Evolutionary conservation across 2,329 filamentous ascomycete genomes (phyloP).

Genomic region (Colletotrichum gigasporum): DNA sequence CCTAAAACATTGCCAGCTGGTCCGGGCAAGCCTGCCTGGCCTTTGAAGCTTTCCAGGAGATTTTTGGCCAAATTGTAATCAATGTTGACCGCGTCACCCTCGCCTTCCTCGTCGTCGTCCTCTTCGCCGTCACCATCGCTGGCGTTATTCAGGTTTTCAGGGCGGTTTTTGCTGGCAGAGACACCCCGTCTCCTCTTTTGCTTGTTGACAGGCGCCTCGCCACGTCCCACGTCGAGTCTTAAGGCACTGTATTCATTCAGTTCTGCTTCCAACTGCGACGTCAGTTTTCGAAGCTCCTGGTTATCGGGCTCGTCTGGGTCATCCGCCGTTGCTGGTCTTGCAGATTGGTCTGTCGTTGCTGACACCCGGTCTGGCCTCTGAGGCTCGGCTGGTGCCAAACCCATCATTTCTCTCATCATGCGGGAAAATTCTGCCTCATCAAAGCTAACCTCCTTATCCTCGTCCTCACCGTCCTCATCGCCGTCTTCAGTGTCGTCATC

Average conservation of each 20-base stretch:
- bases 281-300: slow-evolving; percentile 71
- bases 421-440: slow-evolving; percentile 85
- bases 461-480: slow-evolving; percentile 67
- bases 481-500: slow-evolving; percentile 61
- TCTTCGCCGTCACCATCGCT: slow-evolving; percentile 41
- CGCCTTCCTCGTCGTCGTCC: slow-evolving; percentile 60
- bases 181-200: slow-evolving; percentile 14
- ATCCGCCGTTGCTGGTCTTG: slow-evolving; percentile 34
- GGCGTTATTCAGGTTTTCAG: background rate
- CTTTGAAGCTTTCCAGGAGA: slow-evolving; percentile 90
- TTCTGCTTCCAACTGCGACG: slow-evolving; percentile 77
- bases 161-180: too few relatives aligned
- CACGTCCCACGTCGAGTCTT: slow-evolving; percentile 54
- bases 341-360: slow-evolving; percentile 3
- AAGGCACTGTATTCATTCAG: slow-evolving; percentile 75
- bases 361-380: slow-evolving; percentile 17
- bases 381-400: slow-evolving; percentile 53
- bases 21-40: slow-evolving; percentile 85
- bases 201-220: slow-evolving; percentile 38
- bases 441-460: slow-evolving; percentile 81
- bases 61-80: slow-evolving; percentile 92
- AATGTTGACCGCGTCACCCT: slow-evolving; percentile 73
- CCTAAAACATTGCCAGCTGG: slow-evolving; percentile 89
- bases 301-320: slow-evolving; percentile 54
- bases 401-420: slow-evolving; percentile 96